A percentile compares a stretch with the other conserved stretches of the same genome.
phyloP scores from a whole-genome alignment of 208 protist genomes.

The Trypanosoma boissoni region DNA sequence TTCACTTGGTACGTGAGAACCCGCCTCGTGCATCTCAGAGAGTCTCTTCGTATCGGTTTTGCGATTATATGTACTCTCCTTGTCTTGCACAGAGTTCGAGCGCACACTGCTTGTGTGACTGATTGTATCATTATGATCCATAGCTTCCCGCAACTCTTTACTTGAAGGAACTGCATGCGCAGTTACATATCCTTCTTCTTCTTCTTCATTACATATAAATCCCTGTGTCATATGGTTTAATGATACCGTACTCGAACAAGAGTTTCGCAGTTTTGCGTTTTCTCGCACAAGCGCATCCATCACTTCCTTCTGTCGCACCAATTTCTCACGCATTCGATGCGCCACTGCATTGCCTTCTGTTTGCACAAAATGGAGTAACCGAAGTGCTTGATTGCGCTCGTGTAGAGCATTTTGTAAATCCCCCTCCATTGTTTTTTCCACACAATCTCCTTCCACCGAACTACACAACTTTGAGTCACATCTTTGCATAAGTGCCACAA shows the following conservation, averaged over 20 bases:
- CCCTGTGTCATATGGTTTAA: no score
- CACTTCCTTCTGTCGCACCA: constrained; percentile 35
- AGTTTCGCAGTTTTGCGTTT: constrained; percentile 25
- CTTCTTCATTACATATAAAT: background rate
- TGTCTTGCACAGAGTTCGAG: no score
- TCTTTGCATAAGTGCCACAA: constrained; percentile 9
- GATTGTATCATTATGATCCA: constrained; percentile 18
- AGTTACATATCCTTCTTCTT: background rate
- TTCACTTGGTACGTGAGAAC: no score
- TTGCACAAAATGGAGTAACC: constrained; percentile 40
- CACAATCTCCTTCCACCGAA: background rate
- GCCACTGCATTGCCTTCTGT: constrained; percentile 51
- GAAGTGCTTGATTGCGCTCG: constrained; percentile 44
- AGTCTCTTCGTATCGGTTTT: no score
- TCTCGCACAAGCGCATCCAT: constrained; percentile 35
- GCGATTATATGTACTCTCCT: no score
- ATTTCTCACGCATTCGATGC: constrained; percentile 35
- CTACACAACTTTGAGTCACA: background rate
- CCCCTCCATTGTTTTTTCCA: background rate
- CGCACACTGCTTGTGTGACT: no score
- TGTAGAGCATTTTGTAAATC: constrained; percentile 26
- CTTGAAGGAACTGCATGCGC: background rate
- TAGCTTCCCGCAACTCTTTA: background rate
- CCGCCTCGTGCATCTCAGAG: no score
- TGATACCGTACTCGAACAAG: no score